A percentile compares a stretch with the other conserved stretches of the same genome.
These are phyloP conservation scores for Verruconis gallopava DNA, from an alignment of 2,329 filamentous ascomycete species.

Conservation along the genomic window DNA sequence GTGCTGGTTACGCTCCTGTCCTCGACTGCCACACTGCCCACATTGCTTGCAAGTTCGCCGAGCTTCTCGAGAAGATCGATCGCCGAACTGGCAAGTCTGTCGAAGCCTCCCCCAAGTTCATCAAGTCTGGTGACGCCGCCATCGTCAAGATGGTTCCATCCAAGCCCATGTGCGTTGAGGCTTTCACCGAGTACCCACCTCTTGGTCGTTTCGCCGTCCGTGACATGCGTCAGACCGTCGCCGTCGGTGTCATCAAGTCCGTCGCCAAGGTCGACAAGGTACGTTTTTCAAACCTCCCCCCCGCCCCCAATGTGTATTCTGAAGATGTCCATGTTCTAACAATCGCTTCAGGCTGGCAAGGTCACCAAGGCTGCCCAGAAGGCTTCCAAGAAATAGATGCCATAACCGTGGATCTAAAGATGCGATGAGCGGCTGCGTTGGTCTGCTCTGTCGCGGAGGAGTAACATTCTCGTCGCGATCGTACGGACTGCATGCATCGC, in stretches of 20 bases:
- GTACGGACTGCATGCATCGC: not conserved
- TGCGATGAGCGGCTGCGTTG: not conserved
- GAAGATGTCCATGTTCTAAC: slow-evolving; percentile 20
- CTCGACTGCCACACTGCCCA: slow-evolving; percentile 99
- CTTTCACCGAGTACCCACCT: slow-evolving; percentile 99
- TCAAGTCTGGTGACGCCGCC: slow-evolving; percentile 99
- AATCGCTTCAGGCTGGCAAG: slow-evolving; percentile 27
- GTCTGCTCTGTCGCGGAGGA: not conserved
- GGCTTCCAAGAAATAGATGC: slow-evolving; percentile 11
- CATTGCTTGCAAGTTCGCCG: slow-evolving; percentile 99
- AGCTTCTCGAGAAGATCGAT: slow-evolving; percentile 99
- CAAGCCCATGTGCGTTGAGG: slow-evolving; percentile 99
- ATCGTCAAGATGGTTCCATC: slow-evolving; percentile 99
- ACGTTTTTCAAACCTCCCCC: slow-evolving; percentile 13
- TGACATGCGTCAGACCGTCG: slow-evolving; percentile 79
- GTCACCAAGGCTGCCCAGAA: slow-evolving; percentile 36
- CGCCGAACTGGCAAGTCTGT: slow-evolving; percentile 98
- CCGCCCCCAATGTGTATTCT: slow-evolving; percentile 30
- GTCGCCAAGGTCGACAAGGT: slow-evolving; percentile 50
- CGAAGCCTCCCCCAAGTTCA: slow-evolving; percentile 91
- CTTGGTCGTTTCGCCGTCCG: slow-evolving; percentile 99
- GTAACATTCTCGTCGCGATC: not conserved
- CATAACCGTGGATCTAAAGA: slow-evolving; percentile 1
- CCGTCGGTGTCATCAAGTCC: slow-evolving; percentile 89
- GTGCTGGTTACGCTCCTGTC: slow-evolving; percentile 97